These are phyloP conservation scores for Aspergillus carbonarius DNA, from an alignment of 2,329 filamentous ascomycete species.

Conservation along the genomic window DNA sequence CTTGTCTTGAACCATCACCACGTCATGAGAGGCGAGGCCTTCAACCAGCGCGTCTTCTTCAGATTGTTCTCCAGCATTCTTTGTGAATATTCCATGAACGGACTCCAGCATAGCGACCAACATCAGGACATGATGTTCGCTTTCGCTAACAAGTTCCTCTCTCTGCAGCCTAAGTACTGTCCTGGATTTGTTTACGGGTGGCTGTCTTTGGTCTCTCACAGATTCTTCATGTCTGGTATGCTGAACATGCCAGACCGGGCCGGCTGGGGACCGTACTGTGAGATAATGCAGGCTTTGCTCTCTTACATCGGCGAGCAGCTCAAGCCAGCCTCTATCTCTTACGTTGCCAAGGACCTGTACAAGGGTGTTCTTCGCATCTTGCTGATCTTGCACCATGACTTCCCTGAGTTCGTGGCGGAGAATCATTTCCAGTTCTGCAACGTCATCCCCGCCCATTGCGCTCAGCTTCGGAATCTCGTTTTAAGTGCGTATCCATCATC, in stretches of 20 bases:
- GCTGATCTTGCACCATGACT: conserved; percentile 87
- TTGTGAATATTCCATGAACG: conserved; percentile 65
- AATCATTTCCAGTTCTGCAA: conserved; percentile 81
- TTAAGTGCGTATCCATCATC: conserved; percentile 74
- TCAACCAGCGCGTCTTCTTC: conserved; percentile 89
- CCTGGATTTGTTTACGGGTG: conserved; percentile 84
- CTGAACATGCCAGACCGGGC: conserved; percentile 65
- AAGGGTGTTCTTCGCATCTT: conserved; percentile 79
- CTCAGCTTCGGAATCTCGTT: conserved; percentile 84
- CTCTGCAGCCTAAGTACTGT: conserved; percentile 72
- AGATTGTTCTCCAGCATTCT: conserved; percentile 82
- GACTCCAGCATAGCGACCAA: conserved; percentile 58
- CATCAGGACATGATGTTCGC: conserved; percentile 70
- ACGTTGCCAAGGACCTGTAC: conserved; percentile 78
- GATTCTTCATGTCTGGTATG: conserved; percentile 77
- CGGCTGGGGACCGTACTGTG: conserved; percentile 75
- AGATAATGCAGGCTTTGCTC: conserved; percentile 70
- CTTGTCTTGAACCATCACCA: conserved; percentile 85
- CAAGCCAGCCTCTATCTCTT: conserved; percentile 67
- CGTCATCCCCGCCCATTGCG: conserved; percentile 77
- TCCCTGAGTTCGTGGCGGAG: conserved; percentile 85
- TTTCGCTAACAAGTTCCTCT: conserved; percentile 69
- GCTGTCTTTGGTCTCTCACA: conserved; percentile 78
- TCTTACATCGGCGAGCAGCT: conserved; percentile 75
- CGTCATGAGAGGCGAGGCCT: conserved; percentile 72